These are phyloP conservation scores for Cadophora gregata DNA, from an alignment of 2,329 filamentous ascomycete genomes.

Conservation along the genomic window DNA sequence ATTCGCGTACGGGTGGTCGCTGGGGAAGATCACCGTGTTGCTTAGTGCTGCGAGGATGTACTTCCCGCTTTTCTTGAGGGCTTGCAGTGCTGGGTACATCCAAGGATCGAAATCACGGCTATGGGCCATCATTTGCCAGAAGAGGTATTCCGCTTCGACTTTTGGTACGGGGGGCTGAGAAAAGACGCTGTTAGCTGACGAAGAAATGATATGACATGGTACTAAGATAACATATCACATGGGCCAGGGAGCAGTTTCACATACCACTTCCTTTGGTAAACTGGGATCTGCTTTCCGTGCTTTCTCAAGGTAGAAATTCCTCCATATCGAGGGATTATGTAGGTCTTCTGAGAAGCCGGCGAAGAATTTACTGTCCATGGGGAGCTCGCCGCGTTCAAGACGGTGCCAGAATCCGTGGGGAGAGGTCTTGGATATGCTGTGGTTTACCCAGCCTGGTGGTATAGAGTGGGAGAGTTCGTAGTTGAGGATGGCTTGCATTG, in stretches of 20 bases:
- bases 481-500: constrained; percentile 90
- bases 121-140: constrained; percentile 88
- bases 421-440: constrained; percentile 79
- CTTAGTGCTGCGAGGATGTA: constrained; percentile 83
- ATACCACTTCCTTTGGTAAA: constrained; percentile 42
- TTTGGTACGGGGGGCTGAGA: constrained; percentile 70
- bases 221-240: background rate
- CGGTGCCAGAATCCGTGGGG: constrained; percentile 87
- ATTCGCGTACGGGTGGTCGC: constrained; percentile 69
- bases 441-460: constrained; percentile 89
- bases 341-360: constrained; percentile 77
- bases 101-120: constrained; percentile 77
- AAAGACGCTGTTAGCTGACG: background rate
- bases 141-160: constrained; percentile 80
- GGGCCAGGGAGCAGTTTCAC: too few species aligned
- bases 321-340: constrained; percentile 69
- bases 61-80: constrained; percentile 65
- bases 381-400: constrained; percentile 83
- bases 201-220: too few species aligned
- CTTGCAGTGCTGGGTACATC: constrained; percentile 83
- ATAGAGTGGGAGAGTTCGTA: constrained; percentile 81
- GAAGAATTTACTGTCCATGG: constrained; percentile 78
- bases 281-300: constrained; percentile 45
- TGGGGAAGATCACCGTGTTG: constrained; percentile 89
- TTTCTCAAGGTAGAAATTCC: constrained; percentile 12